Evolutionary conservation across 176 grass and related monocot genomes (phyloP), one percentile per base, ranked within the genome.

Genomic region (Zea mays): DNA sequence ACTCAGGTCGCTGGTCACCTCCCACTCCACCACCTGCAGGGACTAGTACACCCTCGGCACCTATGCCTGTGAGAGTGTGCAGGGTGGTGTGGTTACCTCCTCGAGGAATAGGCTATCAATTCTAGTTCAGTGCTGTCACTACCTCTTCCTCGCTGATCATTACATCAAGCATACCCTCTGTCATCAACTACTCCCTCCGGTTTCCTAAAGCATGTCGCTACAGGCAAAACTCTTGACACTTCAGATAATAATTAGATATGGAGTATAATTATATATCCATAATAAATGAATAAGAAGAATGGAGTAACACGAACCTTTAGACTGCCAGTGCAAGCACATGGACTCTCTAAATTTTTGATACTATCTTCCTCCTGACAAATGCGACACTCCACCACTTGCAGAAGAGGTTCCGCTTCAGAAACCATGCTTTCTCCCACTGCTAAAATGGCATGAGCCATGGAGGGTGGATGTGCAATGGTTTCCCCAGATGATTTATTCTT

Each of bases 301-400:
- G 17, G 50, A 79, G 40, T 62, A 65, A 48, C 44, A 55, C 38
- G 54, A 67, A 97, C 93, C 93, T 97, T 97, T 70, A 97, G 69
- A 77, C 93, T 97, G 75, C 93, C 93, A 27, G 50, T 90, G 74
- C 93, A 97, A 51, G 80, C 80, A 35, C 93, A 97, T 76, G 93
- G 93, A 8, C 71, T 90, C 63, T 93, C 93, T 13, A 97, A 85
- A 77, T 93, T 97, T 74, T 90, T 90, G 6, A 88, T 86, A 47
- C 55, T 81, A 72, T 93, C 93, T 72, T 97, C 90, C 44, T 97
- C 93, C 79, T 97, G 90, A 62, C 90, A 97, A 85, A 97, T 97
- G 70, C 93, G 93, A 75, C 93, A 97, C 64, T 97, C 93, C 15
- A 65, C 76, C 56, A 85, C 84, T 34, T 87, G 84, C 60, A 97